A percentile compares a stretch with the other conserved stretches of the same genome.
Evolutionary conservation across 768 basidiomycete species (phyloP).

Genomic region (Amanita exitialis): DNA sequence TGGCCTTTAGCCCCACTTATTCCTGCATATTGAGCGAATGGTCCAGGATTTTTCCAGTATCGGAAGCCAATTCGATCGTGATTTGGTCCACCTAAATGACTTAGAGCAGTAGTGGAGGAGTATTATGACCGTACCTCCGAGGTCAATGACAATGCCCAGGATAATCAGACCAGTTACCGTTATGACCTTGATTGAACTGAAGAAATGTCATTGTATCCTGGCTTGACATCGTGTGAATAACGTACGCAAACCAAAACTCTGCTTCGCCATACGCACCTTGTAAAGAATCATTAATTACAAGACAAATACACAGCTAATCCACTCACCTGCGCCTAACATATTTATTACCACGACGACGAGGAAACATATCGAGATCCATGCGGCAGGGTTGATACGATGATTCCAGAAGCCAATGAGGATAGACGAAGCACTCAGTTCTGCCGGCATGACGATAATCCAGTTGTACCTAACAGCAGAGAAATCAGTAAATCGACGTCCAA

Average conservation of each 20-base stretch:
- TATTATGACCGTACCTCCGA: constrained; percentile 41
- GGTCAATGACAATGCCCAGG: constrained; percentile 67
- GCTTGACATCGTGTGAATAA: constrained; percentile 18
- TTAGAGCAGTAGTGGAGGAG: not conserved
- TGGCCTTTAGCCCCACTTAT: constrained; percentile 63
- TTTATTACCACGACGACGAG: constrained; percentile 72
- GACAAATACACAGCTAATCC: not conserved
- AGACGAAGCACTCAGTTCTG: constrained; percentile 66
- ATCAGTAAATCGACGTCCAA: constrained; percentile 3
- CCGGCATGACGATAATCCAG: constrained; percentile 60
- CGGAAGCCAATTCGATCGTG: constrained; percentile 67
- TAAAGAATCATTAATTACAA: not conserved
- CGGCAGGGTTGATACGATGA: constrained; percentile 45
- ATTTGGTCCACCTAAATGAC: constrained; percentile 58
- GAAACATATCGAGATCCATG: constrained; percentile 73
- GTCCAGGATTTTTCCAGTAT: constrained; percentile 85
- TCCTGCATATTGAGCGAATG: constrained; percentile 63
- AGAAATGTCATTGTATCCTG: not conserved
- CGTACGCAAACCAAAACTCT: constrained; percentile 79
- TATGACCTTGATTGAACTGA: constrained; percentile 78
- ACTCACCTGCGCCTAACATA: constrained; percentile 52
- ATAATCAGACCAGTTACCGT: constrained; percentile 68
- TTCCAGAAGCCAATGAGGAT: constrained; percentile 75
- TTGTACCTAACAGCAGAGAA: constrained; percentile 33
- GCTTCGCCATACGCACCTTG: constrained; percentile 72